Evolutionary conservation across 257 asterid genomes (phyloP).

Genomic region (Nemophila menziesii): DNA sequence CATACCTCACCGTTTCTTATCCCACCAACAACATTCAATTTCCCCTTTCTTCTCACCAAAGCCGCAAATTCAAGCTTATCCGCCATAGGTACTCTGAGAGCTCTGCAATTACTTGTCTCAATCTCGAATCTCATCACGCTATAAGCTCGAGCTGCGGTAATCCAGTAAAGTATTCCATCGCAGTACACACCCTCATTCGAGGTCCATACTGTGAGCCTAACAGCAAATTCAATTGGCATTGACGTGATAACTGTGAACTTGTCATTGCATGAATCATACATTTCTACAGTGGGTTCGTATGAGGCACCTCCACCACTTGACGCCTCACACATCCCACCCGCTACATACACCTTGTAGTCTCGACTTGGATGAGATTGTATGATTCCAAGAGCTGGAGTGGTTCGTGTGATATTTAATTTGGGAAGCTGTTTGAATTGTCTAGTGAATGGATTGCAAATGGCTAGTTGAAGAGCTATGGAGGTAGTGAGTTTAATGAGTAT

Average conservation of each 20-base stretch:
- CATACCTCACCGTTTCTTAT: constrained; percentile 29
- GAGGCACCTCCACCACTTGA: constrained; percentile 37
- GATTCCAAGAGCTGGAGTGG: constrained; percentile 63
- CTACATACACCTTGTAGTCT: constrained; percentile 40
- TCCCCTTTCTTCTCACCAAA: constrained; percentile 42
- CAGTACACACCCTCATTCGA: constrained; percentile 53
- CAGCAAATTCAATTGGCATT: constrained; percentile 65
- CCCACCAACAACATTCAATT: constrained; percentile 57
- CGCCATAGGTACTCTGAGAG: constrained; percentile 61
- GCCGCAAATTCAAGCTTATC: constrained; percentile 71
- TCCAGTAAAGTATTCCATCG: constrained; percentile 56
- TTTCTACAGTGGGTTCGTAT: constrained; percentile 51
- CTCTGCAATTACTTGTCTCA: constrained; percentile 41
- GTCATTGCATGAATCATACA: constrained; percentile 34
- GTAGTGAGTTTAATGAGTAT: constrained; percentile 27
- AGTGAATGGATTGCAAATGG: constrained; percentile 64
- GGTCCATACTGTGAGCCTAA: constrained; percentile 87
- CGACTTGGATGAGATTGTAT: constrained; percentile 9
- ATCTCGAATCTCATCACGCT: constrained; percentile 56
- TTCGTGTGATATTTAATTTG: constrained; percentile 22
- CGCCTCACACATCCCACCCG: constrained; percentile 71
- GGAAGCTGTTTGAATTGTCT: constrained; percentile 41
- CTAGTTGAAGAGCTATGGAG: constrained; percentile 35
- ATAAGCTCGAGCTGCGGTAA: constrained; percentile 71
- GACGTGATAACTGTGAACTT: constrained; percentile 29